Percentiles rank a stretch among this genome's conserved stretches.
Conservation (phyloP, 148 eudicot species). For the Polygonum maritimum region DNA sequence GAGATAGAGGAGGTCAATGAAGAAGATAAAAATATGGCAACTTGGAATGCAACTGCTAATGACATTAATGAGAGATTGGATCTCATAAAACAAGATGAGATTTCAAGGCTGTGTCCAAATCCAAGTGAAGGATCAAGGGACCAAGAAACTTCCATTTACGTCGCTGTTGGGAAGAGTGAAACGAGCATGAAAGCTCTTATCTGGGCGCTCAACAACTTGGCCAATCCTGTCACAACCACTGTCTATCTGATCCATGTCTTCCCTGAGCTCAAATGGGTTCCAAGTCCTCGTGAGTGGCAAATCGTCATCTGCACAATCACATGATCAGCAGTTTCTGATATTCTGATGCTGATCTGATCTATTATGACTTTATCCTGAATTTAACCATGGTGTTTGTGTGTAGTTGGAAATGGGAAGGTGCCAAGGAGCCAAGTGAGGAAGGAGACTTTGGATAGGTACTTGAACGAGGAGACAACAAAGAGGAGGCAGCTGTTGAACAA, state of each 20-base stretch:
- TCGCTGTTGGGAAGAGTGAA: conserved; percentile 40
- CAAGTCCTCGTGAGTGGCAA: conserved; percentile 55
- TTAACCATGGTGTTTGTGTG: too few species aligned
- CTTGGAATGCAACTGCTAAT: not conserved
- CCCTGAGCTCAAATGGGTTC: conserved; percentile 53
- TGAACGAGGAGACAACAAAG: conserved; percentile 46
- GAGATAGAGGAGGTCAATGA: conserved; percentile 12
- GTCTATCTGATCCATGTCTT: conserved; percentile 70
- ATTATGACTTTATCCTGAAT: not conserved
- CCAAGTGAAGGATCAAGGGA: not conserved
- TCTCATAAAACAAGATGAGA: not conserved
- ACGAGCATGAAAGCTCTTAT: conserved; percentile 63
- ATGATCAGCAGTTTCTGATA: not conserved
- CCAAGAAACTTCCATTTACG: conserved; percentile 35
- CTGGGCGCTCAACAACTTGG: conserved; percentile 49
- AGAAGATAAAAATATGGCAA: not conserved
- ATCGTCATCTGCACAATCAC: not conserved
- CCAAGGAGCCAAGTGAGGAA: conserved; percentile 54
- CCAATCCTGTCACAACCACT: conserved; percentile 19
- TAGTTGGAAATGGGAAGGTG: conserved; percentile 57
- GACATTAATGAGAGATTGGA: not conserved
- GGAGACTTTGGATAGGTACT: conserved; percentile 44
- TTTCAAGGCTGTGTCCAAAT: not conserved
- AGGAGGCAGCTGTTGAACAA: conserved; percentile 50
- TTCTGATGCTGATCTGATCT: not conserved